A percentile compares a stretch with the other conserved stretches of the same genome.
phyloP scores from a whole-genome alignment of 2,329 filamentous ascomycete species.

The Epichloe uncinata region DNA sequence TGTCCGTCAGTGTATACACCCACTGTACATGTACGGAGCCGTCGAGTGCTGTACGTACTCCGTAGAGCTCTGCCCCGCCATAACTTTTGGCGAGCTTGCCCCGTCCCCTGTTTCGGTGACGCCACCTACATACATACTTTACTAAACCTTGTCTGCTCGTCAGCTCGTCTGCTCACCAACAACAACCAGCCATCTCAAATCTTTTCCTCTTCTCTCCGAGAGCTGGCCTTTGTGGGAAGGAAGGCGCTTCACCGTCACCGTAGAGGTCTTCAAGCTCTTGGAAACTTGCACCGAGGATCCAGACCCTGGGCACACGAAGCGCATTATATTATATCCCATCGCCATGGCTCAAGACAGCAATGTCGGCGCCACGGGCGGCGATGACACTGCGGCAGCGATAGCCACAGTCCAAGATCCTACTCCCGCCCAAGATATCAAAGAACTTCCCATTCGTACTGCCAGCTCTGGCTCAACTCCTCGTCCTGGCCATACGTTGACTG shows the following conservation, averaged over 20 bases:
- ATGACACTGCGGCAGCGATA: neutral
- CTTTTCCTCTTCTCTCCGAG: neutral
- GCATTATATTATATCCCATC: neutral
- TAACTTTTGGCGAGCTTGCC: neutral
- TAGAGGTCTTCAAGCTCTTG: neutral
- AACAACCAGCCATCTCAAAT: neutral
- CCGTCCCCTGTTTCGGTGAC: neutral
- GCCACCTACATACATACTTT: neutral
- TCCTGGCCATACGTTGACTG: constrained; percentile 51
- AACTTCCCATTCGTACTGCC: constrained; percentile 19
- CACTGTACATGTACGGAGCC: no score
- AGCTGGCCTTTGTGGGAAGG: neutral
- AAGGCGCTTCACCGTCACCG: neutral
- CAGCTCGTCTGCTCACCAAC: neutral
- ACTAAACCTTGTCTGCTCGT: neutral
- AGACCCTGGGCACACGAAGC: neutral
- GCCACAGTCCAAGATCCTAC: neutral
- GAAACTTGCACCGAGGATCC: neutral
- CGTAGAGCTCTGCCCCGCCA: neutral
- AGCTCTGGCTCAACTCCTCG: constrained; percentile 20
- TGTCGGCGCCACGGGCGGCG: neutral
- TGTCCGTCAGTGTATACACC: no score
- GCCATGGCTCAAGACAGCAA: constrained; percentile 3
- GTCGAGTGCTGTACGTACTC: no score
- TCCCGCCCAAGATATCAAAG: constrained; percentile 7